Conservation (phyloP, 441 rosid genomes). For the Populus trichocarpa region DNA sequence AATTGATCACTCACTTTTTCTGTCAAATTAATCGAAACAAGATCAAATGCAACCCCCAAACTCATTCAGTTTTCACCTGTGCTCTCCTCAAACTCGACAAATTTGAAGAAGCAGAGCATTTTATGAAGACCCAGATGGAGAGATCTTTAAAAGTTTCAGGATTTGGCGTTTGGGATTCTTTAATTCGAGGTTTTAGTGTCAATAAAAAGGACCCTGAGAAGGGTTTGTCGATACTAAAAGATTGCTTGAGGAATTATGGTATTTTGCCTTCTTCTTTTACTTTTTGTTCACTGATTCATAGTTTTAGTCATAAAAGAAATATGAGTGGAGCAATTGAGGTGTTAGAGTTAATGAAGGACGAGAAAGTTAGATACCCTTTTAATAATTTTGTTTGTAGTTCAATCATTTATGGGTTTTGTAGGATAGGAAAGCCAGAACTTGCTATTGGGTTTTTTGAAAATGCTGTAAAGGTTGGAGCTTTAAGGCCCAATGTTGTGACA, state of each 20-base stretch:
- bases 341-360: constrained; percentile 54
- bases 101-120: constrained; percentile 57
- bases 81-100: constrained; percentile 51
- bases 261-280: constrained; percentile 56
- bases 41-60: constrained; percentile 28
- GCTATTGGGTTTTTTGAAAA: constrained; percentile 54
- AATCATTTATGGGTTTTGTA: constrained; percentile 65
- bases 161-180: constrained; percentile 4
- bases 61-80: constrained; percentile 42
- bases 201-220: no score
- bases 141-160: constrained; percentile 32
- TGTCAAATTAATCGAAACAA: constrained; percentile 45
- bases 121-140: constrained; percentile 36
- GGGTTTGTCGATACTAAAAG: constrained; percentile 31
- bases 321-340: constrained; percentile 58
- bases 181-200: no score
- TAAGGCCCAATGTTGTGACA: constrained; percentile 57
- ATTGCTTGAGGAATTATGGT: constrained; percentile 45
- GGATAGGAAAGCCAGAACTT: constrained; percentile 62
- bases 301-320: constrained; percentile 47
- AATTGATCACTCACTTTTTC: constrained; percentile 37
- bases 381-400: constrained; percentile 68
- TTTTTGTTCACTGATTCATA: constrained; percentile 45
- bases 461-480: constrained; percentile 43
- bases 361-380: constrained; percentile 47